phyloP scores from a whole-genome alignment of 2,329 filamentous ascomycete species.

The Trichoderma hamatum region DNA sequence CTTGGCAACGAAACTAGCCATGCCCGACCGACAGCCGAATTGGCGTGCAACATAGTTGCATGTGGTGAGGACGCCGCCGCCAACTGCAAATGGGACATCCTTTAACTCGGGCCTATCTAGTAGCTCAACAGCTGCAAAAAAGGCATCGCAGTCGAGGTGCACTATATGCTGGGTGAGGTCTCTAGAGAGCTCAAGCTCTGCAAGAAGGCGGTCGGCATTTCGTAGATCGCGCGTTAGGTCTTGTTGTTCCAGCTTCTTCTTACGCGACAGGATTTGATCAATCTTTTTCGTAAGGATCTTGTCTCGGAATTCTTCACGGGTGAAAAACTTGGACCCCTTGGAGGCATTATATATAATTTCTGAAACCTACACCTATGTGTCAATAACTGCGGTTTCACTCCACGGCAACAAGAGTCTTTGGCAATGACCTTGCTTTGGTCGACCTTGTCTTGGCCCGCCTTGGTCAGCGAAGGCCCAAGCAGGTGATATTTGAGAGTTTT shows the following conservation, averaged over 20 bases:
- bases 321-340: constrained; percentile 95
- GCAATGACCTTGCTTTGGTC: constrained; percentile 78
- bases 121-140: constrained; percentile 93
- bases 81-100: constrained; percentile 87
- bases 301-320: constrained; percentile 83
- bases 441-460: constrained; percentile 90
- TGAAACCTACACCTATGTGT: constrained; percentile 65
- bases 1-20: constrained; percentile 94
- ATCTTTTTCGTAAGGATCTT: constrained; percentile 85
- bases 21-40: constrained; percentile 89
- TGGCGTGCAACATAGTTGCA: constrained; percentile 88
- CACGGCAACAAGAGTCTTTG: not conserved
- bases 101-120: constrained; percentile 82
- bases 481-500: constrained; percentile 83
- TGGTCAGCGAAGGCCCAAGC: constrained; percentile 87
- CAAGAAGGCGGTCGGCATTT: constrained; percentile 78
- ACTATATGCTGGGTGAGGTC: constrained; percentile 85
- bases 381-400: not conserved
- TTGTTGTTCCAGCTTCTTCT: constrained; percentile 71
- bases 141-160: constrained; percentile 96
- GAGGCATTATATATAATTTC: constrained; percentile 97
- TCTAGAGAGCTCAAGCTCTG: constrained; percentile 74
- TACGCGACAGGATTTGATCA: constrained; percentile 73
- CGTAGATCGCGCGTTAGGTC: constrained; percentile 75
- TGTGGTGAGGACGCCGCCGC: constrained; percentile 65